Conservation (phyloP, 257 asterid species). For the Catharanthus roseus region DNA sequence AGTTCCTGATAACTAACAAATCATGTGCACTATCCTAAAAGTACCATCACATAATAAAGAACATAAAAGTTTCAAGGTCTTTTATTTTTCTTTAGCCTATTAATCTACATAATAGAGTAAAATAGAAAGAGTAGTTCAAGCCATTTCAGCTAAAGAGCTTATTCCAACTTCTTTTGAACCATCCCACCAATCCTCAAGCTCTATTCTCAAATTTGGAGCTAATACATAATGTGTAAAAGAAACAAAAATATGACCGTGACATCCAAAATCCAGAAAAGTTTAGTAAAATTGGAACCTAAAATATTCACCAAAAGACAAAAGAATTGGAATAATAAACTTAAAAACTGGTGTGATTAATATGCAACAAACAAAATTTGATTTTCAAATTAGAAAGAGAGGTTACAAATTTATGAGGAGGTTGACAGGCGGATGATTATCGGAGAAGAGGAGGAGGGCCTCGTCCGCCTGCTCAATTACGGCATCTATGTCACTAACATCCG, state of each 20-base stretch:
- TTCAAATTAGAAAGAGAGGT: slow-evolving; percentile 4
- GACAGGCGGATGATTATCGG: slow-evolving; percentile 53
- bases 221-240: not conserved
- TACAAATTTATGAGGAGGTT: slow-evolving; percentile 62
- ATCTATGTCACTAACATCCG: slow-evolving; percentile 82
- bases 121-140: not conserved
- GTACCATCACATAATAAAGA: not conserved
- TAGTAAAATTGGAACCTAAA: not conserved
- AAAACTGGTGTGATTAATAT: not conserved
- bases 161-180: not conserved
- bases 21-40: not conserved
- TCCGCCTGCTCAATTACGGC: slow-evolving; percentile 85
- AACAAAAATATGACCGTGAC: not conserved
- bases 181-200: not conserved
- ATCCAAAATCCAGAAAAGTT: not conserved
- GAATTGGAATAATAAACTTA: too few species aligned
- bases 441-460: slow-evolving; percentile 68
- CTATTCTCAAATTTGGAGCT: not conserved
- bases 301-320: too few species aligned
- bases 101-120: not conserved
- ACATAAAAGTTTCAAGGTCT: not conserved
- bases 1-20: not conserved
- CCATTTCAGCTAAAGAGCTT: not conserved
- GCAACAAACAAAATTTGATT: not conserved
- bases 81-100: not conserved